Evolutionary conservation across 352 stramenopile genomes (phyloP).

Genomic region (Pythium monospermum): DNA sequence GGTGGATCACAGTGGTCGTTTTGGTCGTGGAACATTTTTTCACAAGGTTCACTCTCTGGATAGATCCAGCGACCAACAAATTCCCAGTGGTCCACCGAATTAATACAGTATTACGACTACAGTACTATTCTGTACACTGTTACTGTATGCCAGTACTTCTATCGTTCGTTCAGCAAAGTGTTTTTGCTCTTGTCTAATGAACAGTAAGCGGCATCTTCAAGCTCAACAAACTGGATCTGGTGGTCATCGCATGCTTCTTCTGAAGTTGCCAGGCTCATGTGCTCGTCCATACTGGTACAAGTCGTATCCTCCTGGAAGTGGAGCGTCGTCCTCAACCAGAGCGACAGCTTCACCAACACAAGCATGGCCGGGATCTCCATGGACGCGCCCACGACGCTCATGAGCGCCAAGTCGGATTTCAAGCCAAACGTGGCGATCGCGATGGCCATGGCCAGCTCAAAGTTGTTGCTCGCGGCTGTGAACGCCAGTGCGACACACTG

Average conservation of each 20-base stretch:
- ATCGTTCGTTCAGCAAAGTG: too few species aligned
- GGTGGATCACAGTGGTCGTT: too few species aligned
- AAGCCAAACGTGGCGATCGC: slow-evolving; percentile 64
- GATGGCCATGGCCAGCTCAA: slow-evolving; percentile 67
- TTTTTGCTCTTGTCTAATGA: too few species aligned
- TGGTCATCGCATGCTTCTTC: not conserved
- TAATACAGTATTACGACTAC: too few species aligned
- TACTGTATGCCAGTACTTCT: too few species aligned
- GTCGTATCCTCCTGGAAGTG: not conserved
- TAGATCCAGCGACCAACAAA: too few species aligned
- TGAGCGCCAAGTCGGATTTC: slow-evolving; percentile 60
- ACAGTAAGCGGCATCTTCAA: too few species aligned
- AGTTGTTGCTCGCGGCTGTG: slow-evolving; percentile 86
- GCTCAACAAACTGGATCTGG: too few species aligned
- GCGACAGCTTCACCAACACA: slow-evolving; percentile 41
- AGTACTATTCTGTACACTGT: too few species aligned
- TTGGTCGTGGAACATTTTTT: too few species aligned
- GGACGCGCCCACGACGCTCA: slow-evolving; percentile 60
- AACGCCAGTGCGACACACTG: slow-evolving; percentile 54
- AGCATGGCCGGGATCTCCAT: slow-evolving; percentile 77
- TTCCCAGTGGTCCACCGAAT: too few species aligned
- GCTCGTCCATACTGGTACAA: not conserved
- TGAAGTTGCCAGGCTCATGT: not conserved
- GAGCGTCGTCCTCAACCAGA: slow-evolving; percentile 24
- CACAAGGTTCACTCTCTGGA: too few species aligned